Base-by-base conservation (phyloP, 2,329 filamentous ascomycete genomes). In the Cladobotryum protrusum region DNA sequence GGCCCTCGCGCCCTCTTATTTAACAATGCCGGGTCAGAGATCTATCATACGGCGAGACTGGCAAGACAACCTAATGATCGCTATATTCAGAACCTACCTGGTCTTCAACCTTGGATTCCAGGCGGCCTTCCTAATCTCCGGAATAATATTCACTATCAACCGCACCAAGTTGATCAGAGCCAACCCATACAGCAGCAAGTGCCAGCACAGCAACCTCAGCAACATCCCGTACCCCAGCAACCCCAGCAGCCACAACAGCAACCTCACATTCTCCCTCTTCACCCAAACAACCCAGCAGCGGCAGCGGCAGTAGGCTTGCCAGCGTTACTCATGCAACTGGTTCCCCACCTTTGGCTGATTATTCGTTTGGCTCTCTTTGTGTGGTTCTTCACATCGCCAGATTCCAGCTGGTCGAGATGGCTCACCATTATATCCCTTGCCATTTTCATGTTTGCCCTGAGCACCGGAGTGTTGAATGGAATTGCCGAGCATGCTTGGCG, bases 321-420 rank as follows among this genome's bases (percentile, higher is more conserved):
- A 4, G 63, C 63, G 18, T 40, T 69, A 12, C 47, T 70, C 5
- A 53, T 67, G 47, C 62, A 64, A 14, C 48, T 80, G n/a, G 78
- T 77, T 70, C 79, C 79, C n/a, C 76, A 83, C 47, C 61, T 85
- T 24, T 85, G 81, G 82, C 70, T 85, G 46, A 56, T 83, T 1
- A 67, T 81, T 34, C 75, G 82, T 7, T 65, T 86, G 8, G 69
- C 72, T 11, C 64, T 79, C 5, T 83, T 85, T 60, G 74, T 85
- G 12, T 85, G 80, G 79, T 81, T 82, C 65, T 84, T 85, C 53
- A 83, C 81, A 1, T 74, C 75, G 9, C 75, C 77, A 0, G 72
- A 74, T 41, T 71, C 75, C 2, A 82, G 74, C 58, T 84, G 80
- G 80, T 74, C 73, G 8, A 74, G 81, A 43, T 83, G 77, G 75